phyloP scores from a whole-genome alignment of 495 filamentous ascomycete species.

The Massariosphaeria phaeospora region DNA sequence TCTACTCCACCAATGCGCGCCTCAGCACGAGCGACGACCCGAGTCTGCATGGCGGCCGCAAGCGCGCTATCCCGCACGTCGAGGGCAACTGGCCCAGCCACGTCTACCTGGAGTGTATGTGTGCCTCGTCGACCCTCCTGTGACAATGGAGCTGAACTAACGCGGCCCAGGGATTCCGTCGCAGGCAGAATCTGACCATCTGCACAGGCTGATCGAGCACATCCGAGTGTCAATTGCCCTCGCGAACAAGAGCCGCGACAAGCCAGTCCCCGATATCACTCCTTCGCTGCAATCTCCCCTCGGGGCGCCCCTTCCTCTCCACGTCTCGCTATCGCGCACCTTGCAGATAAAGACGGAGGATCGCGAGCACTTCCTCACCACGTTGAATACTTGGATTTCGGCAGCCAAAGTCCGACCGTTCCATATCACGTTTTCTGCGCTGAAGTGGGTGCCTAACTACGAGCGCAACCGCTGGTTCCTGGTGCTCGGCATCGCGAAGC shows the following conservation, averaged over 20 bases:
- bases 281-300: slow-evolving; percentile 72
- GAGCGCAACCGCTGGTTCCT: slow-evolving; percentile 83
- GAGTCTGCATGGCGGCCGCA: slow-evolving; percentile 74
- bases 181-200: slow-evolving; percentile 48
- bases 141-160: slow-evolving; percentile 34
- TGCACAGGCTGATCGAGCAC: slow-evolving; percentile 50
- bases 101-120: slow-evolving; percentile 86
- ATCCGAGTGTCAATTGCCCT: slow-evolving; percentile 31
- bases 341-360: slow-evolving; percentile 61
- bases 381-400: slow-evolving; percentile 40
- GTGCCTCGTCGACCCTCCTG: background rate
- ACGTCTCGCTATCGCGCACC: slow-evolving; percentile 82
- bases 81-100: slow-evolving; percentile 91
- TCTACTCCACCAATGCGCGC: slow-evolving; percentile 77
- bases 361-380: slow-evolving; percentile 56
- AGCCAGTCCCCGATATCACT: slow-evolving; percentile 39
- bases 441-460: slow-evolving; percentile 67
- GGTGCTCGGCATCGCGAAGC: slow-evolving; percentile 57
- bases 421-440: slow-evolving; percentile 40
- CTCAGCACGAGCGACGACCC: slow-evolving; percentile 76
- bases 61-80: slow-evolving; percentile 74
- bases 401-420: slow-evolving; percentile 51
- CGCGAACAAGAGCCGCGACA: slow-evolving; percentile 6
- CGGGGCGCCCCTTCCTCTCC: slow-evolving; percentile 72
- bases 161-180: slow-evolving; percentile 62